Base-by-base conservation (phyloP, 139 green algal species). In the Asterochloris erici region DNA sequence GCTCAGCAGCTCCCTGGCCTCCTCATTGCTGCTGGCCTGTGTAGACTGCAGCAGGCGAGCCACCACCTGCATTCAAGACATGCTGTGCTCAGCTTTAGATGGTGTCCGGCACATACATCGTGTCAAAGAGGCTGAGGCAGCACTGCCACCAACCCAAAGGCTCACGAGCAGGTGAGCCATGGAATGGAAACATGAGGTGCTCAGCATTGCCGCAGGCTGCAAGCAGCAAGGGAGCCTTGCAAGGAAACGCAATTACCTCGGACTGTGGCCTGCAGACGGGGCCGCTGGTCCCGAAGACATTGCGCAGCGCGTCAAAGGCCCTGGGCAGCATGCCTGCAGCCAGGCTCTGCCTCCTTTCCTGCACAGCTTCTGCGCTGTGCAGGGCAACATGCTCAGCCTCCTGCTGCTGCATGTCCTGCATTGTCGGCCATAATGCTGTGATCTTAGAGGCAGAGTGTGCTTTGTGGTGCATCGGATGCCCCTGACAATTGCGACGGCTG, bases 291-390 rank as follows among this genome's bases (percentile, higher is more conserved):
- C 79, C 79, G 38, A 77, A 83, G 2, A 78, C 12, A 23, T 66
- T 29, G 16, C 79, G 68, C 47, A 83, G 79, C 0, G 79, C 68
- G 68, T 83, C 79, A 77, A 83, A 83, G 66, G 73, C n/a, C 14
- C 68, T 38, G 9, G 79, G 79, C 79, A 83, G 68, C 79, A 83
- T 76, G 66, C 29, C 79, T 23, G 21, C 63, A 54, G 79, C 79
- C 27, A 60, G 29, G 64, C 63, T 77, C 17, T 77, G 73, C 14
- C 79, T 38, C 68, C 79, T 29, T 14, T 21, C 66, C 61, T 66
- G 28, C 38, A 64, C 61, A 73, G 79, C 79, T 13, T 83, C 79
- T 9, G 15, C 47, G 21, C 68, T 77, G 38, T 66, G 66, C 79
- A 83, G 15, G 24, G 28, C 79, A 19, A 29, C 27, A 14, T 71